These are phyloP conservation scores for Fusarium sp. DNA, from an alignment of 2,329 filamentous ascomycete species.

Conservation along the genomic window DNA sequence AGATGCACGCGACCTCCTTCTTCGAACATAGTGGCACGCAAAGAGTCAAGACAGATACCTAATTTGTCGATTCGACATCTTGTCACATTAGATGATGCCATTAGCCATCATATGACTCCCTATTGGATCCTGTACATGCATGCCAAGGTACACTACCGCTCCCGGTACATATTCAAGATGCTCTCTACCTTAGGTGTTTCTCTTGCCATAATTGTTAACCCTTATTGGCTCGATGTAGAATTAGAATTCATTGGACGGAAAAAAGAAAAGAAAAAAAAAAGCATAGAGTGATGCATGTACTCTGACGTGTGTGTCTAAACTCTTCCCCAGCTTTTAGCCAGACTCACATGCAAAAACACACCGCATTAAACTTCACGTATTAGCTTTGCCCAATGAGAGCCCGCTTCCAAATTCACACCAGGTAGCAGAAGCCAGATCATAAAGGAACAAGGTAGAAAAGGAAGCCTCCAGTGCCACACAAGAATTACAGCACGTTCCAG, in stretches of 20 bases:
- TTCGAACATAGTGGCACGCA: background rate
- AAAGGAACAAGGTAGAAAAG: background rate
- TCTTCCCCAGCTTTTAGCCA: conserved; percentile 1
- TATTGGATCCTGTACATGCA: background rate
- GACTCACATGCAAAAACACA: conserved; percentile 25
- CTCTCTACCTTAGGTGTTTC: background rate
- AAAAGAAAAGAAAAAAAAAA: background rate
- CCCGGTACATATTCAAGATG: background rate
- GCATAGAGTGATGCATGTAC: conserved; percentile 14
- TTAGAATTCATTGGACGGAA: background rate
- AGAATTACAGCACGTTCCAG: background rate
- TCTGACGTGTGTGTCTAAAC: conserved; percentile 14
- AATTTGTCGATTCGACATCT: background rate
- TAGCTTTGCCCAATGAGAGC: conserved; percentile 1
- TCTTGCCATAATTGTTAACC: background rate
- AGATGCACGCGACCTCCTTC: conserved; percentile 27
- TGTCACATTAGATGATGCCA: conserved; percentile 19
- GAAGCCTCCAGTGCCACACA: conserved; percentile 2
- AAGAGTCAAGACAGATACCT: background rate
- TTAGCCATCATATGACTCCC: conserved; percentile 3
- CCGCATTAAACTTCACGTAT: background rate
- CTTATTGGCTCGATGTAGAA: background rate
- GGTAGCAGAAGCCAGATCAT: background rate
- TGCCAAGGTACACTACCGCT: background rate
- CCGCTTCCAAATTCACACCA: conserved; percentile 7